These are phyloP conservation scores for Trichoderma koningii DNA, from an alignment of 2,329 filamentous ascomycete species.

Conservation along the genomic window DNA sequence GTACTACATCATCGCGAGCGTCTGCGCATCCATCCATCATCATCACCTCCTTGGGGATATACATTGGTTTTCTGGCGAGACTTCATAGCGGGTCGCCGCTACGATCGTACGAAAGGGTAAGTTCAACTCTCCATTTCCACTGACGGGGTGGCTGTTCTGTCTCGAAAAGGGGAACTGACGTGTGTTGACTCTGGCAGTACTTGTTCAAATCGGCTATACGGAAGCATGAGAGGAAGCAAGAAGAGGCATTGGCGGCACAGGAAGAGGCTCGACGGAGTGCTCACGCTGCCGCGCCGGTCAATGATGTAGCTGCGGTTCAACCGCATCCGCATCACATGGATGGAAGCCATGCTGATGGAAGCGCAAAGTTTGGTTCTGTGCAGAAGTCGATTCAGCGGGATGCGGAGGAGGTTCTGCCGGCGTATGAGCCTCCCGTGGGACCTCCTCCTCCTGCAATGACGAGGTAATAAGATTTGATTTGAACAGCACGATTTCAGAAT, in stretches of 20 bases:
- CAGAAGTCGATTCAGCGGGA: conserved; percentile 37
- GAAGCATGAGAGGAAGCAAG: neutral
- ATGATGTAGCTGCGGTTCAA: conserved; percentile 60
- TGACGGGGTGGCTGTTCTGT: too few relatives aligned
- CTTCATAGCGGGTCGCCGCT: conserved; percentile 66
- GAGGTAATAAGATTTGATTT: neutral
- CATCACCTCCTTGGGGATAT: conserved; percentile 59
- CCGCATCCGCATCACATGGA: conserved; percentile 47
- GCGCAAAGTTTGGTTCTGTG: conserved; percentile 56
- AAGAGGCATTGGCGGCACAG: conserved; percentile 32
- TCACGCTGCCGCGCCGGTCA: conserved; percentile 58
- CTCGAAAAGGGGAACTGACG: neutral
- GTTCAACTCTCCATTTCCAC: conserved; percentile 30
- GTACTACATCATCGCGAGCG: conserved; percentile 56
- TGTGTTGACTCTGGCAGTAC: conserved; percentile 43
- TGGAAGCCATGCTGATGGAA: conserved; percentile 46
- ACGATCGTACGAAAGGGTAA: conserved; percentile 69
- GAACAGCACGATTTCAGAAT: too few relatives aligned
- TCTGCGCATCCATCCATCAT: conserved; percentile 66
- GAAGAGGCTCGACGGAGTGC: conserved; percentile 28
- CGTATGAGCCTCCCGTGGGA: conserved; percentile 49
- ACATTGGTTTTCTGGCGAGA: conserved; percentile 66
- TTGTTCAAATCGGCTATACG: conserved; percentile 48
- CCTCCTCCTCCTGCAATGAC: conserved; percentile 45
- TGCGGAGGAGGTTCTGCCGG: conserved; percentile 34